phyloP scores from a whole-genome alignment of 768 basidiomycete species.

The Mycena leptocephala region DNA sequence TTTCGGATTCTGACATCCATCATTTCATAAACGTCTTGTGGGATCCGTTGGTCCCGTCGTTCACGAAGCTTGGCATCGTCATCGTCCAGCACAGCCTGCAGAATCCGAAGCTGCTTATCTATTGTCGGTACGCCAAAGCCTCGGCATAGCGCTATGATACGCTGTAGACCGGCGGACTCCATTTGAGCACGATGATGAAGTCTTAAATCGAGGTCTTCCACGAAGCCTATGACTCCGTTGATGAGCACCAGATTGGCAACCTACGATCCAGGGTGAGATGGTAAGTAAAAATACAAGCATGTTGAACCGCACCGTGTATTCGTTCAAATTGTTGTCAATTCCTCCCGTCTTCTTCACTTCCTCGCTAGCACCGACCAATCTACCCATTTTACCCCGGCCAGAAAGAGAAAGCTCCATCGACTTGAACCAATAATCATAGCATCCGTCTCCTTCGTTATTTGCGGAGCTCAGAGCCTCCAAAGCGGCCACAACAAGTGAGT shows the following conservation, averaged over 20 bases:
- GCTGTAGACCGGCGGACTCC: constrained; percentile 88
- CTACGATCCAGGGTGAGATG: constrained; percentile 51
- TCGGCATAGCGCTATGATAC: constrained; percentile 80
- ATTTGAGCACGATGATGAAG: constrained; percentile 91
- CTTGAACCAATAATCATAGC: constrained; percentile 93
- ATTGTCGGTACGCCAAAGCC: constrained; percentile 76
- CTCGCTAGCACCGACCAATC: constrained; percentile 94
- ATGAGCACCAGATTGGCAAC: constrained; percentile 83
- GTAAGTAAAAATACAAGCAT: constrained; percentile 2
- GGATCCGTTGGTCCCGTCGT: constrained; percentile 83
- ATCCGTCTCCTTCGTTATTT: constrained; percentile 73
- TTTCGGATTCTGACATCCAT: too few relatives aligned
- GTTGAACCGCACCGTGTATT: constrained; percentile 83
- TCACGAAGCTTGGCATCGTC: constrained; percentile 84
- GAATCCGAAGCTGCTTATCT: constrained; percentile 75
- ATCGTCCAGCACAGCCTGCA: constrained; percentile 76
- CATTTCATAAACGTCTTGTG: constrained; percentile 94
- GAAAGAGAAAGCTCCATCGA: constrained; percentile 82
- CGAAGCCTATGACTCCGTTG: constrained; percentile 72
- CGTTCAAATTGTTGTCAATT: constrained; percentile 79
- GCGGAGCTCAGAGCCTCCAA: constrained; percentile 81
- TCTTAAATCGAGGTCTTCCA: constrained; percentile 88
- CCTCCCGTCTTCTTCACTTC: constrained; percentile 83
- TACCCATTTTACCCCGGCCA: constrained; percentile 96
- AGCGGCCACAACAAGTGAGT: constrained; percentile 80